Evolutionary conservation across 2,329 filamentous ascomycete genomes (phyloP).

Genomic region (Venturiaceae sp.): DNA sequence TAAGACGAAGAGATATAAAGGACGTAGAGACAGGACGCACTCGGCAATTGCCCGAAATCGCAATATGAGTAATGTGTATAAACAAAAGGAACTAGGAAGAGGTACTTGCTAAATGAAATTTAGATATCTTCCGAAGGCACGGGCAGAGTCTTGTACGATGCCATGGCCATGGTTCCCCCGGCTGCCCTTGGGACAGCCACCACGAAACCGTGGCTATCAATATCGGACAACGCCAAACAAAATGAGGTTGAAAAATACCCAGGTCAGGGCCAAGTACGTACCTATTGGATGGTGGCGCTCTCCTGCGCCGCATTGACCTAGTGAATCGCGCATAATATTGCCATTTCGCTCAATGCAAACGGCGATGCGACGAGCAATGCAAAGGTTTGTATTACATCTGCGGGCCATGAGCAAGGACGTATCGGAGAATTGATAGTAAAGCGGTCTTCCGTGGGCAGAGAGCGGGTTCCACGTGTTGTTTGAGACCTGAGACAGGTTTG

Average conservation of each 20-base stretch:
- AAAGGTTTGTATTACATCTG: background rate
- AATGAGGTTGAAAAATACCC: background rate
- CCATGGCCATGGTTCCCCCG: background rate
- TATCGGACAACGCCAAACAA: background rate
- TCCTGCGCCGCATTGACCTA: background rate
- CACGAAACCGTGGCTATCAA: background rate
- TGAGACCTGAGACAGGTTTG: background rate
- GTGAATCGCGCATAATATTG: background rate
- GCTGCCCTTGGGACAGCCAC: background rate
- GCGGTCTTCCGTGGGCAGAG: background rate
- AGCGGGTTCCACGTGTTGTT: background rate
- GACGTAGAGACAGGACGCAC: background rate
- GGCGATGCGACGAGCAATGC: background rate
- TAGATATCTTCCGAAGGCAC: background rate
- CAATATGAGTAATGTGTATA: background rate
- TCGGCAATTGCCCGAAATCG: background rate
- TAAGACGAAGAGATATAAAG: background rate
- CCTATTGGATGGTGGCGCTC: background rate
- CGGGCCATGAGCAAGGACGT: background rate
- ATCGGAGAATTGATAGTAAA: background rate
- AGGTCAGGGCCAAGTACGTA: background rate
- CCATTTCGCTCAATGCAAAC: background rate
- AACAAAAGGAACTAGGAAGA: background rate
- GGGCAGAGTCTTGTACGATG: background rate
- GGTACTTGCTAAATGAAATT: background rate